These are phyloP conservation scores for Botrytis paeoniae DNA, from an alignment of 2,329 filamentous ascomycete genomes.

Conservation along the genomic window DNA sequence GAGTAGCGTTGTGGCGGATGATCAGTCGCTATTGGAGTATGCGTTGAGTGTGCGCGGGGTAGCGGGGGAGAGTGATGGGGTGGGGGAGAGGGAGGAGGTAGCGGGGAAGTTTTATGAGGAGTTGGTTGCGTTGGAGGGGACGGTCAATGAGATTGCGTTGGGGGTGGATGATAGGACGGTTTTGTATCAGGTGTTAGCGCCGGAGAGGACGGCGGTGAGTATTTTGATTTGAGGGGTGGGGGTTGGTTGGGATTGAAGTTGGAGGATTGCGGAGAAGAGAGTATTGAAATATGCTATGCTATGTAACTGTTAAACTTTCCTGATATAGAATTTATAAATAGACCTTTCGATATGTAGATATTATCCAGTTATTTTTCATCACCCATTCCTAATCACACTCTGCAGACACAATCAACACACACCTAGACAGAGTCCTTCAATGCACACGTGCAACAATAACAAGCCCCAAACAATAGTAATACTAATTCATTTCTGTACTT, in stretches of 20 bases:
- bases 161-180: conserved; percentile 10
- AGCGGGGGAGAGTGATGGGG: background rate
- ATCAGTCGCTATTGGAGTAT: conserved; percentile 14
- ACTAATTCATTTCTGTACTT: background rate
- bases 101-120: conserved; percentile 14
- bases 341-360: background rate
- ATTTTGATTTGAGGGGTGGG: conserved; percentile 12
- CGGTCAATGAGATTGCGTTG: background rate
- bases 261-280: background rate
- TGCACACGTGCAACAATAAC: background rate
- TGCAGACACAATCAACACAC: background rate
- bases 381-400: background rate
- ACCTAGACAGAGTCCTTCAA: background rate
- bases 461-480: background rate
- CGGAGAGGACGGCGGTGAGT: conserved; percentile 13
- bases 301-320: background rate
- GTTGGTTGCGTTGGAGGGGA: conserved; percentile 2
- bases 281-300: background rate
- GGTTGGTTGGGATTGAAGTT: background rate
- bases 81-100: background rate
- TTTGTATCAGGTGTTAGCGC: conserved; percentile 13
- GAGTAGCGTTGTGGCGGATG: background rate
- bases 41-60: background rate
- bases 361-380: background rate
- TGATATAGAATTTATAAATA: background rate